Evolutionary conservation across 768 basidiomycete species (phyloP), one percentile per base, ranked within the genome.

Genomic region (Boletus coccyginus): DNA sequence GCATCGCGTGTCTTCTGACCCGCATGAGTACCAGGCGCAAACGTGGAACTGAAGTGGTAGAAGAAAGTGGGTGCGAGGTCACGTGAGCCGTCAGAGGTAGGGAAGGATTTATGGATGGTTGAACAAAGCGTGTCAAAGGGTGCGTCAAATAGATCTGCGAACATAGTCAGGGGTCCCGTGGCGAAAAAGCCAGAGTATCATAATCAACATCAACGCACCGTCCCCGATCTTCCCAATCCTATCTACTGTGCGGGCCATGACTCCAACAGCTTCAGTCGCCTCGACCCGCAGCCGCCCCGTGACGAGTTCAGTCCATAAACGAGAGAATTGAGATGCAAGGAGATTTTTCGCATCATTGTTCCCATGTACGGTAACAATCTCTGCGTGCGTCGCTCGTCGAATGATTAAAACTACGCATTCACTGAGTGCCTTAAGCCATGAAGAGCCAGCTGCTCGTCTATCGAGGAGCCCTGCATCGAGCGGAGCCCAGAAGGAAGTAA

Each of bases 401-500:
- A 81, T 60, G 21, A 90, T 71, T 63, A 87, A 88, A 1, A 82
- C 71, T 13, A 83, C 66, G 62, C 85, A 90, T 70, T 97, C 94
- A 9, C 90, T 70, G 4, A 91, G 80, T 0, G 81, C 77, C 17
- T 88, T 72, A 71, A 94, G 90, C 11, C 90, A 85, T 0, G 84
- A 79, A 6, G 81, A 81, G 24, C 64, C 59, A 8, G 50, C 58
- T 19, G 55, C 41, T 38, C 53, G 57, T 46, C 48, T 59, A 40
- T 68, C 64, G n/a, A 70, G 68, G 35, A 69, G 62, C 11, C 62
- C 58, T 10, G 62, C 63, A 50, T 90, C 85, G 1, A 92, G 70
- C 0, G 91, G 93, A 16, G 85, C 81, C 93, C 94, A 97, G 63
- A 98, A 85, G 0, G 91, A 83, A 1, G 77, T 72, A 66, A 93